Base-by-base conservation (phyloP, 108 stramenopile genomes). In the Pseudonitzschia multistriata region DNA sequence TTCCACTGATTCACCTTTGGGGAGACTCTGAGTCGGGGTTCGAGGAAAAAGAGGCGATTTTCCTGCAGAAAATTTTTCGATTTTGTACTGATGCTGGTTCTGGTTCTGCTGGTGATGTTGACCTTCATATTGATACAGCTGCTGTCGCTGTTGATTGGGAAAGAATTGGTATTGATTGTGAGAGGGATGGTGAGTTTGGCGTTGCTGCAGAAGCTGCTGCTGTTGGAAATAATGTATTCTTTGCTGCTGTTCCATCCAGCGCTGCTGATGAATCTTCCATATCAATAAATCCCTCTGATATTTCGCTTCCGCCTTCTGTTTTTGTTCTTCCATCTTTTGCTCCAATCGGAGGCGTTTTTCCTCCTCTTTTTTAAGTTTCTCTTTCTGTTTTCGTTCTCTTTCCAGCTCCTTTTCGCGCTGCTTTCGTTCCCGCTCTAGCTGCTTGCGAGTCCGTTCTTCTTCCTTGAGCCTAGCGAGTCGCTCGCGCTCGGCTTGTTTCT, bases 381-480 rank as follows among this genome's bases (percentile, higher is more conserved):
- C 76, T 61, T 72, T 48, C 50, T 57, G 74, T 67, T 70, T 64
- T 15, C 62, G 72, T 62, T 57, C 53, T 72, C 72, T 49, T 66
- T 67, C 66, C 33, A 15, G 37, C 19, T 39, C 59, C 62, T 48
- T 59, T 29, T 64, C 60, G 33, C 25, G 49, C 45, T 65, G 57
- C 49, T 80, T 55, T 27, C 47, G 42, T 33, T 71, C 67, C 48
- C 61, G 50, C 66, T 73, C 74, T 25, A 48, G 66, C 0, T 75
- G 45, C 31, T 55, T 55, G 71, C 77, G 50, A 27, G 48, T 35
- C 47, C 54, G 33, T 71, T 78, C 52, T 52, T 72, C 68, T 52
- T 66, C 60, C n/a, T 81, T 76, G 65, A 82, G 68, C 34, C 61
- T 37, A 13, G 68, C 76, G 36, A 85, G 79, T 62, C 81, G 83